phyloP scores from a whole-genome alignment of 2,329 filamentous ascomycete genomes.

The Cephalotrichum gorgonifer region DNA sequence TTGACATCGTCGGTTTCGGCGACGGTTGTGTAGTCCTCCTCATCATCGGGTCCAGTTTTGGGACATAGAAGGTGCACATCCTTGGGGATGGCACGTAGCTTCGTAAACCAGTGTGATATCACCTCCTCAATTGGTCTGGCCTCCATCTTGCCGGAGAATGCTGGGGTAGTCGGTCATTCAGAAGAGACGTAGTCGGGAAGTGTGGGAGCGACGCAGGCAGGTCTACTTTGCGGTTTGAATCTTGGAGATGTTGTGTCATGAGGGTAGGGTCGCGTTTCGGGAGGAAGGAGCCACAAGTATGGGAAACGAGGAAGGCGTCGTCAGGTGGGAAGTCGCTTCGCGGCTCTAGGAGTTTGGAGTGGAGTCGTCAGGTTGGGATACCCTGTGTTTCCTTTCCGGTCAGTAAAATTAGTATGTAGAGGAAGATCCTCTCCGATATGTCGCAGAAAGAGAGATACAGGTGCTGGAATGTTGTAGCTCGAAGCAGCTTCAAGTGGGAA shows the following conservation, averaged over 20 bases:
- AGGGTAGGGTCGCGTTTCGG: neutral
- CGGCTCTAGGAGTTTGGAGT: no score
- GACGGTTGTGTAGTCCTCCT: constrained; percentile 42
- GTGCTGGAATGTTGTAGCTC: no score
- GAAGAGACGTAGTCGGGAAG: neutral
- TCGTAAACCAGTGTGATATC: constrained; percentile 30
- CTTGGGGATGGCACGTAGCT: constrained; percentile 30
- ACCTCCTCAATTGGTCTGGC: constrained; percentile 23
- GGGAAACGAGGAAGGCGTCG: neutral
- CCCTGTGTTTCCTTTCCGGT: no score
- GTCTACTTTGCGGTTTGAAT: neutral
- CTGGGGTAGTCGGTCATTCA: neutral
- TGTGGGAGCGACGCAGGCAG: neutral
- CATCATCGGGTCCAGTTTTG: constrained; percentile 50
- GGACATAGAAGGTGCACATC: constrained; percentile 60
- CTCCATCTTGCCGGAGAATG: constrained; percentile 19
- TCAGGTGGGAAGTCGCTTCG: no score
- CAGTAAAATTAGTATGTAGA: no score
- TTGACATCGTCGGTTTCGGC: constrained; percentile 41
- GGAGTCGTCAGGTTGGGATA: no score
- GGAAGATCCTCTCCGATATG: no score
- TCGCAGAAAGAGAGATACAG: no score
- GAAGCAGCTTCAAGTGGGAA: no score
- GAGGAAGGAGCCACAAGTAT: neutral
- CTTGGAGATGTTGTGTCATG: neutral